Evolutionary conservation across 495 filamentous ascomycete genomes (phyloP).

Genomic region (Mycothermus thermophilus): DNA sequence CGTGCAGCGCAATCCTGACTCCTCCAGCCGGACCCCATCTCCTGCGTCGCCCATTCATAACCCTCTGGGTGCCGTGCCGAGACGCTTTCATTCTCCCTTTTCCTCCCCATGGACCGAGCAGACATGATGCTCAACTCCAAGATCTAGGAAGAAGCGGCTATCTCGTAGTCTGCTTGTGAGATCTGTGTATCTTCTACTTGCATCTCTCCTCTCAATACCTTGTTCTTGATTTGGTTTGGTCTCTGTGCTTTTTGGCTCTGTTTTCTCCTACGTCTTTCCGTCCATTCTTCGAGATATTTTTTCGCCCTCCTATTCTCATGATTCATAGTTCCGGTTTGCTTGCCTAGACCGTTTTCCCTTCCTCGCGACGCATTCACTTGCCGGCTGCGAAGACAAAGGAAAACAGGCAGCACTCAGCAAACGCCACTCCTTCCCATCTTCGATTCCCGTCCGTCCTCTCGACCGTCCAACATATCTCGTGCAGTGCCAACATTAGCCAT

Average conservation of each 20-base stretch:
- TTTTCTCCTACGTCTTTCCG: background rate
- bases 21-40: no score
- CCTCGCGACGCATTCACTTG: constrained; percentile 37
- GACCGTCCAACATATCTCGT: no score
- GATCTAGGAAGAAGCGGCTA: constrained; percentile 37
- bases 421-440: background rate
- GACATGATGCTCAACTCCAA: constrained; percentile 34
- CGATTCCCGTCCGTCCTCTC: no score
- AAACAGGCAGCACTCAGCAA: constrained; percentile 8
- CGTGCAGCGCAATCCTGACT: no score
- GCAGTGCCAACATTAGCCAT: no score
- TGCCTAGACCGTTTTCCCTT: constrained; percentile 20
- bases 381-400: constrained; percentile 28
- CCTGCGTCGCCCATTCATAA: constrained; percentile 26
- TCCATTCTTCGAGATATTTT: constrained; percentile 2
- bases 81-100: constrained; percentile 18
- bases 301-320: constrained; percentile 5
- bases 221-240: background rate
- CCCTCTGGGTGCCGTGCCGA: constrained; percentile 23
- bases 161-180: constrained; percentile 32
- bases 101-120: constrained; percentile 31
- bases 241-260: background rate
- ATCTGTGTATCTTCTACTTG: constrained; percentile 20
- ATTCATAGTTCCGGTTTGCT: constrained; percentile 13
- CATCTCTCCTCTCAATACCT: constrained; percentile 6